These are phyloP conservation scores for Nymphaea thermarum DNA, from an alignment of 164 flowering plant genomes.

Conservation along the genomic window DNA sequence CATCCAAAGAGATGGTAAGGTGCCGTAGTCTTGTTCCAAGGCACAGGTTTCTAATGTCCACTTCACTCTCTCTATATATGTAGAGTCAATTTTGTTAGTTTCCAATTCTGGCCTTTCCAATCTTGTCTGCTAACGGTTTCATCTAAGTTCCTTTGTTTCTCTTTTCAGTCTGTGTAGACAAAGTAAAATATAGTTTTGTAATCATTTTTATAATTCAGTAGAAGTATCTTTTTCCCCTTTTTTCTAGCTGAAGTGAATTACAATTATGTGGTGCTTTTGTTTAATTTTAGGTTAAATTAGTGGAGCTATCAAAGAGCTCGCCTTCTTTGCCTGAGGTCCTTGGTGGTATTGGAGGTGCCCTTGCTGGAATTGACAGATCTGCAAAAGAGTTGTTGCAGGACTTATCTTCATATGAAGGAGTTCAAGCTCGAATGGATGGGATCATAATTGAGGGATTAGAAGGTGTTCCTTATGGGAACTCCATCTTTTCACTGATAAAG, in stretches of 20 bases:
- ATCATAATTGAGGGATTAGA: constrained; percentile 58
- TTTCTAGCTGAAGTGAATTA: background rate
- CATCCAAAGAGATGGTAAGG: too few relatives aligned
- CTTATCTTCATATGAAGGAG: constrained; percentile 42
- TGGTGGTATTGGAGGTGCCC: constrained; percentile 47
- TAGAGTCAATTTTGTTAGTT: too few relatives aligned
- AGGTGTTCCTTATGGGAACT: constrained; percentile 28
- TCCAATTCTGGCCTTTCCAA: too few relatives aligned
- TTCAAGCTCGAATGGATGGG: constrained; percentile 95
- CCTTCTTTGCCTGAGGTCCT: constrained; percentile 61
- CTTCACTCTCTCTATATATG: too few relatives aligned
- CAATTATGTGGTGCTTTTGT: background rate
- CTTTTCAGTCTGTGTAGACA: background rate
- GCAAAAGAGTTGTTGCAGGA: constrained; percentile 43
- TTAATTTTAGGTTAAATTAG: constrained; percentile 53
- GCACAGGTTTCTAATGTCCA: too few relatives aligned
- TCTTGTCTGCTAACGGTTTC: background rate
- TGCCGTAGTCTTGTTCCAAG: too few relatives aligned
- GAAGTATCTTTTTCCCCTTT: background rate
- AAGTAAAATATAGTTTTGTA: too few relatives aligned
- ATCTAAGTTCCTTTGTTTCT: background rate
- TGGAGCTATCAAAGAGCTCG: constrained; percentile 66
- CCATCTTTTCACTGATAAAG: constrained; percentile 42
- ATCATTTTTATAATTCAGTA: background rate
- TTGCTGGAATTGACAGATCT: constrained; percentile 51